phyloP scores from a whole-genome alignment of 106 monocot species.

The Acorus gramineus region DNA sequence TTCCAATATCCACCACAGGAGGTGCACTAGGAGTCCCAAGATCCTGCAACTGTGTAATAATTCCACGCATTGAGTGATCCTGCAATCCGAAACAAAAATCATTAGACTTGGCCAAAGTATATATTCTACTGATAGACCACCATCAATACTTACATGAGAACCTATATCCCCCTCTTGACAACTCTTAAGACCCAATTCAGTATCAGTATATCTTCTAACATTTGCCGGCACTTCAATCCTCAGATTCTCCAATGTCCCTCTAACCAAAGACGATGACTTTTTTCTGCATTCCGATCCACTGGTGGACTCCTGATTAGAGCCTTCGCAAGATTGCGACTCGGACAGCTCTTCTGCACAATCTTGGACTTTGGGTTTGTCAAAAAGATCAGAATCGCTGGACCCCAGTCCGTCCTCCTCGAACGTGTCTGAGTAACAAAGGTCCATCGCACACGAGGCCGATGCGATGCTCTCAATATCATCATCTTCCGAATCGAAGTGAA shows the following conservation, averaged over 20 bases:
- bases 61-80: constrained; percentile 20
- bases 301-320: constrained; percentile 6
- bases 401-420: constrained; percentile 41
- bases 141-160: too few species aligned
- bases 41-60: constrained; percentile 22
- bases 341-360: constrained; percentile 30
- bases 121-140: too few species aligned
- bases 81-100: constrained; percentile 12
- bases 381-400: constrained; percentile 44
- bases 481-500: constrained; percentile 32
- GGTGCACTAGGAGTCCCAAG: constrained; percentile 83
- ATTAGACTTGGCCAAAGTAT: background rate
- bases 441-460: constrained; percentile 34
- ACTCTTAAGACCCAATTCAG: background rate
- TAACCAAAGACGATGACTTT: constrained; percentile 20
- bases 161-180: too few species aligned
- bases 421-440: constrained; percentile 42
- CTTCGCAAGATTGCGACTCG: constrained; percentile 1
- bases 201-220: background rate
- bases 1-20: constrained; percentile 46
- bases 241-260: constrained; percentile 57
- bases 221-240: constrained; percentile 32
- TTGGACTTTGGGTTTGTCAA: constrained; percentile 15
- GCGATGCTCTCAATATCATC: constrained; percentile 46
- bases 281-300: background rate